Base-by-base conservation (phyloP, 805 yeast genomes). In the Candida chilensis region DNA sequence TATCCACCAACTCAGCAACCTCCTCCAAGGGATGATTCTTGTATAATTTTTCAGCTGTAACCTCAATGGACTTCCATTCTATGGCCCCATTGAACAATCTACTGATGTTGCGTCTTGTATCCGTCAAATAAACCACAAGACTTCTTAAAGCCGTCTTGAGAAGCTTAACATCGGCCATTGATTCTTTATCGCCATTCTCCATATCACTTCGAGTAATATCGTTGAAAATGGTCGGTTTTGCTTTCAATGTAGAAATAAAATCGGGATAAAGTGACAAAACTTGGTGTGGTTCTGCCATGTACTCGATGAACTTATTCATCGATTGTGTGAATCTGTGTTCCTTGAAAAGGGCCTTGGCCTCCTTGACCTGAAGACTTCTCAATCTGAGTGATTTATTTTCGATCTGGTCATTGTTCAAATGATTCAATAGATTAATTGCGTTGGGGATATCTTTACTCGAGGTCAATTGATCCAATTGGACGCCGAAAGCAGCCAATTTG, bases 1-100 rank as follows among this genome's bases (percentile, higher is more conserved):
- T 81, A 45, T 90, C 98, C 2, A 92, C 70, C 27, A 73, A 54
- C 8, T 61, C 49, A 0, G 71, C 67, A 15, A 57, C 42, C 15
- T 49, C 46, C 4, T 42, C 40, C 21, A 61, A 13, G n/a, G 8
- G 11, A 16, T 31, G 28, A 12, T 24, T 15, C 14, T 27, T 15
- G n/a, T 17, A 20, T 11, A 27, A 32, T n/a, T 44, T 33, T 5
- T 37, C 32, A 8, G 38, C 38, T n/a, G 48, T 30, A 11, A 41
- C 40, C 8, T 60, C 60, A 30, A 61, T 61, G n/a, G 37, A 31
- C 16, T 22, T 18, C 17, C 24, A 31, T 39, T 29, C 11, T 34
- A 35, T 20, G 8, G 34, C 32, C 24, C 42, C 27, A 20, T 38
- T 31, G 29, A 38, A 18, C 33, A 54, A 39, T 37, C 59, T 50